Percentiles rank a stretch among this genome's conserved stretches.
These are phyloP conservation scores for Viola pubescens DNA, from an alignment of 441 rosid genomes.

Conservation along the genomic window DNA sequence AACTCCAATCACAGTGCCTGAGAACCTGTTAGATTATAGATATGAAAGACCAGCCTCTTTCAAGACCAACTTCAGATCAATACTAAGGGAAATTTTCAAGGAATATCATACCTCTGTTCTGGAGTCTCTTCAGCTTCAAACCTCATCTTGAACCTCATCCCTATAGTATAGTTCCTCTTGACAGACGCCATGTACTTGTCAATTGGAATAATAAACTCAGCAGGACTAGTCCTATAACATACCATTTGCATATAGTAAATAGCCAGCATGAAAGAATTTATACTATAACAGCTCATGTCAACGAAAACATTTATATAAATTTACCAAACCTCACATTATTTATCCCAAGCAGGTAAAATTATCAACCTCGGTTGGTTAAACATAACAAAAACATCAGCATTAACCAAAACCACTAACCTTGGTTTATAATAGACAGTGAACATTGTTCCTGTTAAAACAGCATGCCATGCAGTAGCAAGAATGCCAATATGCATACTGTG, in stretches of 20 bases:
- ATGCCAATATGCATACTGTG: slow-evolving; percentile 42
- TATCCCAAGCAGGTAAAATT: too few relatives aligned
- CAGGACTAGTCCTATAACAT: slow-evolving; percentile 62
- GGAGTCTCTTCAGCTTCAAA: slow-evolving; percentile 77
- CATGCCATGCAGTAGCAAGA: slow-evolving; percentile 63
- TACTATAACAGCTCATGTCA: not conserved
- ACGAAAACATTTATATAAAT: not conserved
- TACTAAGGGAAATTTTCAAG: too few relatives aligned
- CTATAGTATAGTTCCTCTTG: slow-evolving; percentile 40
- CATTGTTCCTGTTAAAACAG: slow-evolving; percentile 52
- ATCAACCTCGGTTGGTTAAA: too few relatives aligned
- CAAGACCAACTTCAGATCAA: too few relatives aligned
- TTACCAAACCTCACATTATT: too few relatives aligned
- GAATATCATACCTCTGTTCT: slow-evolving; percentile 55
- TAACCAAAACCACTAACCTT: slow-evolving; percentile 33
- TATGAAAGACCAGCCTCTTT: too few relatives aligned
- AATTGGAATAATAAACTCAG: slow-evolving; percentile 71
- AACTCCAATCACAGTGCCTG: slow-evolving; percentile 67
- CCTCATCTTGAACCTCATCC: slow-evolving; percentile 80
- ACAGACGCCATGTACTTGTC: slow-evolving; percentile 68
- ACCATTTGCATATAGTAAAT: too few relatives aligned
- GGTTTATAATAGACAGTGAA: slow-evolving; percentile 85
- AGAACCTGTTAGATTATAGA: slow-evolving; percentile 38
- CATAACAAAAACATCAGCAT: too few relatives aligned
- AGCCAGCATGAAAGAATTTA: too few relatives aligned